These are phyloP conservation scores for Favolaschia claudopus DNA, from an alignment of 768 basidiomycete species.

Conservation along the genomic window DNA sequence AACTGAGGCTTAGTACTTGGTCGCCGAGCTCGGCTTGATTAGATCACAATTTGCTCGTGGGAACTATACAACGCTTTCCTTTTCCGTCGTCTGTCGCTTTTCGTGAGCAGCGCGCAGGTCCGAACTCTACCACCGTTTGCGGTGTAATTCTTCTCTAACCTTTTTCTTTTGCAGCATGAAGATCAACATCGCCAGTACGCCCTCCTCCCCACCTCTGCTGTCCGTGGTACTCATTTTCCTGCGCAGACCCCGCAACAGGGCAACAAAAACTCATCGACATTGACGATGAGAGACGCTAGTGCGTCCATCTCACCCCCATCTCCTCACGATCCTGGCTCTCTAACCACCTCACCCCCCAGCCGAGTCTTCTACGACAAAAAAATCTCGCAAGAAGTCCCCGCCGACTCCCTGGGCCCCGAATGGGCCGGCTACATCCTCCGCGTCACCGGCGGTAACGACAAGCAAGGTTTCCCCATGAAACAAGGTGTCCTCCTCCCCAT, in stretches of 20 bases:
- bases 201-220: constrained; percentile 24
- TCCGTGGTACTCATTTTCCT: constrained; percentile 20
- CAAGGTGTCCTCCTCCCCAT: constrained; percentile 95
- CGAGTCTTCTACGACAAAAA: constrained; percentile 98
- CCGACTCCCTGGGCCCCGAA: constrained; percentile 91
- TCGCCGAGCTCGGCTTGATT: too few species aligned
- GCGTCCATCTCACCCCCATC: constrained; percentile 36
- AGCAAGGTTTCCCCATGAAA: constrained; percentile 99
- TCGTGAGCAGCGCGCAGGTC: constrained; percentile 11
- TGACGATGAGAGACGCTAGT: constrained; percentile 91
- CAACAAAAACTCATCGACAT: constrained; percentile 95
- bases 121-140: background rate
- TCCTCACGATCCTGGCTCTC: background rate
- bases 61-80: background rate
- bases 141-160: background rate
- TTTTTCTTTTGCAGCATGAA: constrained; percentile 73
- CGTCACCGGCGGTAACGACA: constrained; percentile 98
- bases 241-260: constrained; percentile 91
- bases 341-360: constrained; percentile 49
- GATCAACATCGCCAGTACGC: constrained; percentile 95
- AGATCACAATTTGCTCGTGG: too few species aligned
- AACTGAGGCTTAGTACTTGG: too few species aligned
- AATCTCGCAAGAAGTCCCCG: constrained; percentile 93
- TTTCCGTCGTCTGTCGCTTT: background rate
- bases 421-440: constrained; percentile 97